These are phyloP conservation scores for Metschnikowia reukaufii DNA, from an alignment of 805 yeast genomes.

Conservation along the genomic window DNA sequence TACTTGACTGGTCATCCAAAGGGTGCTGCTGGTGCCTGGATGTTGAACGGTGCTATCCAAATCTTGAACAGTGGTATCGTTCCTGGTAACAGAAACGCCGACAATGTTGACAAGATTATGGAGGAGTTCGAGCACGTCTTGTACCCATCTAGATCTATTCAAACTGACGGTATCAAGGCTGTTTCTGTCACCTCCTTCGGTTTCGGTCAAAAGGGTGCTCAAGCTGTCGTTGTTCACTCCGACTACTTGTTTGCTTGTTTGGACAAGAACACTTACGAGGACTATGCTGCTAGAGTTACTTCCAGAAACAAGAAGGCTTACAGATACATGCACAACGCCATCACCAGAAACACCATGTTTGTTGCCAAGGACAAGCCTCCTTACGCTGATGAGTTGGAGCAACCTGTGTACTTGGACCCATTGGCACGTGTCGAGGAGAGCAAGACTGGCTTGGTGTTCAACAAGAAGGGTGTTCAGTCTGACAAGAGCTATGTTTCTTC, in stretches of 20 bases:
- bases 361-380: slow-evolving; percentile 94
- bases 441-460: slow-evolving; percentile 45
- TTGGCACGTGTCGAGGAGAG: slow-evolving; percentile 68
- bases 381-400: slow-evolving; percentile 84
- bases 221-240: slow-evolving; percentile 87
- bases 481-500: slow-evolving; percentile 42
- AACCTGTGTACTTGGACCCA: slow-evolving; percentile 92
- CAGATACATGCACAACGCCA: slow-evolving; percentile 93
- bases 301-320: slow-evolving; percentile 87
- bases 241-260: slow-evolving; percentile 89
- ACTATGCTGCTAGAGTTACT: slow-evolving; percentile 67
- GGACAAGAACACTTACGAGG: slow-evolving; percentile 66
- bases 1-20: slow-evolving; percentile 99
- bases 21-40: slow-evolving; percentile 99
- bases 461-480: slow-evolving; percentile 52
- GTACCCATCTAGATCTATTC: slow-evolving; percentile 90
- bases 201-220: slow-evolving; percentile 99
- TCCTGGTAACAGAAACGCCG: slow-evolving; percentile 99
- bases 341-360: slow-evolving; percentile 87
- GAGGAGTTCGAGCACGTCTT: slow-evolving; percentile 85
- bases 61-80: slow-evolving; percentile 88
- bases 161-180: slow-evolving; percentile 97
- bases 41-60: slow-evolving; percentile 98
- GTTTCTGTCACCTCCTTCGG: slow-evolving; percentile 97
- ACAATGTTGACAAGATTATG: slow-evolving; percentile 81